phyloP scores from a whole-genome alignment of 2,329 filamentous ascomycete species.

The Neodidymelliopsis sp. region DNA sequence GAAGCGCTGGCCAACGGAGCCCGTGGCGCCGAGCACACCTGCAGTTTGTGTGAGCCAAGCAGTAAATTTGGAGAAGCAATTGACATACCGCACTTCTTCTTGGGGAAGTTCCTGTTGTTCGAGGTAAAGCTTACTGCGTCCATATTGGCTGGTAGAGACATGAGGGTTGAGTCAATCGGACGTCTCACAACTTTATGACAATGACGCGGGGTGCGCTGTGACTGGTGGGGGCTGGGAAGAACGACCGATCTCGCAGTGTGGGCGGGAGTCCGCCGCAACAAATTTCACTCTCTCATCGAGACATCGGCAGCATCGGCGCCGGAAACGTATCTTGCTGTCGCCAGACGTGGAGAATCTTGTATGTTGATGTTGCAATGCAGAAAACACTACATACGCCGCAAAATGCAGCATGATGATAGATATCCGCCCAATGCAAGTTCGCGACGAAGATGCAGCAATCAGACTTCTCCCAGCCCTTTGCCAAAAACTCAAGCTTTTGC shows the following conservation, averaged over 20 bases:
- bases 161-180: constrained; percentile 33
- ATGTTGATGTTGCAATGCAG: neutral
- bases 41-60: constrained; percentile 24
- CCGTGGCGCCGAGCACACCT: constrained; percentile 85
- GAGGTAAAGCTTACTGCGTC: constrained; percentile 55
- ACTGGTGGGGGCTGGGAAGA: constrained; percentile 31
- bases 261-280: constrained; percentile 16
- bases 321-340: neutral
- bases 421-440: constrained; percentile 31
- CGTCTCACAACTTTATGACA: constrained; percentile 33
- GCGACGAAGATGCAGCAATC: neutral
- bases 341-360: neutral
- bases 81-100: constrained; percentile 61
- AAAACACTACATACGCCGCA: neutral
- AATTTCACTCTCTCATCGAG: constrained; percentile 13
- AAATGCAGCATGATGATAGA: constrained; percentile 26
- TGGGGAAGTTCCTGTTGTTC: constrained; percentile 53
- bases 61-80: constrained; percentile 44
- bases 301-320: neutral
- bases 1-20: constrained; percentile 94
- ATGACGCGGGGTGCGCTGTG: constrained; percentile 18
- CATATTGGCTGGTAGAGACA: constrained; percentile 44
- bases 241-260: constrained; percentile 37
- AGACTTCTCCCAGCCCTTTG: neutral
- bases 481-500: constrained; percentile 31